phyloP scores from a whole-genome alignment of 257 asterid species.

The Solanum okadae region DNA sequence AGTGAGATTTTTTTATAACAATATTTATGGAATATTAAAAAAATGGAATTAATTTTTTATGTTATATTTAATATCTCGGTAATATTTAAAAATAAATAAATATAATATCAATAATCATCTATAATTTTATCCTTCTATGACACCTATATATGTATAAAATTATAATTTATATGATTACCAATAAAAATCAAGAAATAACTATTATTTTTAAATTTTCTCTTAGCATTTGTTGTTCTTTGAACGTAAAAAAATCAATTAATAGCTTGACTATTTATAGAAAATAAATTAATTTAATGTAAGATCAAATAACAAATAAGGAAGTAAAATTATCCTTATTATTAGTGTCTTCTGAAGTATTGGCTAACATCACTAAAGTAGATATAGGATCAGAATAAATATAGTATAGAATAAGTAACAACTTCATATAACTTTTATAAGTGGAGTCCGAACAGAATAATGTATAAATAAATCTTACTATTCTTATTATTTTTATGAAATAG shows the following conservation, averaged over 20 bases:
- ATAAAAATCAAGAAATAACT: neutral
- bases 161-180: neutral
- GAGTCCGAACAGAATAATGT: rapidly evolving
- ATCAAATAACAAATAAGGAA: neutral
- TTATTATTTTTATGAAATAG: neutral
- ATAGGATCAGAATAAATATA: neutral
- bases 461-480: neutral
- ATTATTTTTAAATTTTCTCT: neutral
- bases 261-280: neutral
- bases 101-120: neutral
- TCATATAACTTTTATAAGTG: neutral
- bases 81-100: neutral
- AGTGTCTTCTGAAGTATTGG: neutral
- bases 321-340: neutral
- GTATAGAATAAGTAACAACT: neutral
- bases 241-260: neutral
- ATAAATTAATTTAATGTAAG: neutral
- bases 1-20: neutral
- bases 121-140: neutral
- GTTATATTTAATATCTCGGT: neutral
- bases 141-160: neutral
- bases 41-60: neutral
- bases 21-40: neutral
- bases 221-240: neutral
- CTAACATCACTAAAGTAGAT: neutral